Conservation (phyloP, 768 basidiomycete species). For the Phanerochaete carnosa region DNA sequence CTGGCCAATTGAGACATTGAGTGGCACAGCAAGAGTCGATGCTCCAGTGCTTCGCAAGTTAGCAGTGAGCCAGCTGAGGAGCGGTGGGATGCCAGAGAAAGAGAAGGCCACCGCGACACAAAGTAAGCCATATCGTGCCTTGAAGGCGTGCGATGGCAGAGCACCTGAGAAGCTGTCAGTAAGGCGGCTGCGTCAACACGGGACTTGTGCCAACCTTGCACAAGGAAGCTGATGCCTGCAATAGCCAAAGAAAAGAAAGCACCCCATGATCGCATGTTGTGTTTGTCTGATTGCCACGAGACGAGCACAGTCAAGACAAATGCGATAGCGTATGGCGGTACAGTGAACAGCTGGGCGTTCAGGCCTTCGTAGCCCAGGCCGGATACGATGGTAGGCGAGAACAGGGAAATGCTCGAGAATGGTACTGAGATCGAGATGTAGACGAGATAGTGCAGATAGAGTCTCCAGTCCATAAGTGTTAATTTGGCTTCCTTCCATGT, state of each 20-base stretch:
- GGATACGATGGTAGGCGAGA: slow-evolving; percentile 69
- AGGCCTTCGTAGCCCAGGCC: slow-evolving; percentile 53
- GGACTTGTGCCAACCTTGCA: slow-evolving; percentile 11
- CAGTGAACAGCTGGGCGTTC: slow-evolving; percentile 58
- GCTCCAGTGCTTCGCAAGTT: slow-evolving; percentile 30
- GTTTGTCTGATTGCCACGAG: slow-evolving; percentile 17
- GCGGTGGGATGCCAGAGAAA: slow-evolving; percentile 31
- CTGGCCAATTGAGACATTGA: slow-evolving; percentile 33
- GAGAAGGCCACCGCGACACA: slow-evolving; percentile 30
- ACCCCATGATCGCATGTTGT: slow-evolving; percentile 15
- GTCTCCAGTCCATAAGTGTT: slow-evolving; percentile 34
- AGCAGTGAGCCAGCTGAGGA: slow-evolving; percentile 34
- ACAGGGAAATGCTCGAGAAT: slow-evolving; percentile 45
- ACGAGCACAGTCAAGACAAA: slow-evolving; percentile 23
- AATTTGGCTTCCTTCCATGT: slow-evolving; percentile 34
- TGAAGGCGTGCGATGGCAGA: slow-evolving; percentile 11
- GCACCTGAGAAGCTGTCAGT: neutral
- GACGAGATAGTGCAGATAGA: slow-evolving; percentile 37
- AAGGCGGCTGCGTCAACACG: neutral
- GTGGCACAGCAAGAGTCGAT: slow-evolving; percentile 28
- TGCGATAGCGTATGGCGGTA: slow-evolving; percentile 40
- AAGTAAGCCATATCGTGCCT: slow-evolving; percentile 31
- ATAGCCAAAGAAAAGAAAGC: slow-evolving; percentile 16
- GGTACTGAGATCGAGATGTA: slow-evolving; percentile 43
- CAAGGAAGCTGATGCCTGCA: slow-evolving; percentile 18